Evolutionary conservation across 306 rosid genomes (phyloP).

Genomic region (Vigna trinervia): DNA sequence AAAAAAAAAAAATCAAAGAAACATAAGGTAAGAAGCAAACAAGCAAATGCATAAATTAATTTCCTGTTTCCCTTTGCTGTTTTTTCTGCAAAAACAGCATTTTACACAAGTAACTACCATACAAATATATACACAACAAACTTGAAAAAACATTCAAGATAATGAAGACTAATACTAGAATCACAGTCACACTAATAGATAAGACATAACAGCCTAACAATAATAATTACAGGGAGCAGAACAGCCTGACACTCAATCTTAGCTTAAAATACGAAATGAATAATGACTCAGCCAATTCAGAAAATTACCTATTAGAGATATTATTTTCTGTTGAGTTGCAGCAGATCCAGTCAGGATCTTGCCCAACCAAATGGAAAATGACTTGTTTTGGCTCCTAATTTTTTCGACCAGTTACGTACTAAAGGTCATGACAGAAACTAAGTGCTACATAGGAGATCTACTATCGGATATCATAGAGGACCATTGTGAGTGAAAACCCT

Average conservation of each 20-base stretch:
- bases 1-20: background rate
- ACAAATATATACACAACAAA: background rate
- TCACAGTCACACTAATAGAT: background rate
- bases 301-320: background rate
- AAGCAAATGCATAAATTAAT: constrained; percentile 3
- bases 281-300: background rate
- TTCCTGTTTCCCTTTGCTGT: background rate
- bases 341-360: background rate
- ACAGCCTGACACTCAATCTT: background rate
- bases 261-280: background rate
- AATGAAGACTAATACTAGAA: background rate
- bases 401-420: background rate
- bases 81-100: constrained; percentile 4
- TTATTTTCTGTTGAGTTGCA: background rate
- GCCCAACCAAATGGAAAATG: background rate
- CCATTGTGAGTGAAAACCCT: background rate
- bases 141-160: background rate
- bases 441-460: background rate
- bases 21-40: background rate
- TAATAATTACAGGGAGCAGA: background rate
- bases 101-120: constrained; percentile 11
- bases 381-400: background rate
- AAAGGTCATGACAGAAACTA: constrained; percentile 10
- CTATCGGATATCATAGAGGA: background rate
- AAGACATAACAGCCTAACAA: background rate